Conservation (phyloP, 2,329 filamentous ascomycete genomes). For the Fusarium mexicanum region DNA sequence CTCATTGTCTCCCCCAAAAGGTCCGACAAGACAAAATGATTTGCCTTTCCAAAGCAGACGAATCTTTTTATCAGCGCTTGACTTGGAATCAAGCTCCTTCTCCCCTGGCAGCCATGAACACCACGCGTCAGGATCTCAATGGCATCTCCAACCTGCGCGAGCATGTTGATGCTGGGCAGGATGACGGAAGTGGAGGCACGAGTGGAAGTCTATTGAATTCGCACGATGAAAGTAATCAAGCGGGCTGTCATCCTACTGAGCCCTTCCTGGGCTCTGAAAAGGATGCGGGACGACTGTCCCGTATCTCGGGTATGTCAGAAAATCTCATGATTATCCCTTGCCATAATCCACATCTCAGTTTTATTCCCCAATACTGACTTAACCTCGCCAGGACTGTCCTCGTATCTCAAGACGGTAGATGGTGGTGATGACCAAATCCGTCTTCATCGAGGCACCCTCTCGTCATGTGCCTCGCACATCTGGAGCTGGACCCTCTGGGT, state of each 20-base stretch:
- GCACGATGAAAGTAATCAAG: constrained; percentile 42
- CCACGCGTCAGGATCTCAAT: constrained; percentile 65
- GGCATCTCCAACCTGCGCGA: constrained; percentile 63
- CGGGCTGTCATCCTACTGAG: constrained; percentile 29
- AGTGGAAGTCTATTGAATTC: constrained; percentile 33
- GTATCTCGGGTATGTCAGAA: constrained; percentile 38
- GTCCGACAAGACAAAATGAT: constrained; percentile 51
- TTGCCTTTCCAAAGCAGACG: constrained; percentile 64
- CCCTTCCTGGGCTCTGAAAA: constrained; percentile 19
- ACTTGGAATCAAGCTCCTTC: constrained; percentile 65
- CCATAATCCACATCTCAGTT: background rate
- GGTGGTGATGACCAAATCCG: constrained; percentile 55
- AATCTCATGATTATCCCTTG: constrained; percentile 1
- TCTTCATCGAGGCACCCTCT: constrained; percentile 45
- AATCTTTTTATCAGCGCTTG: constrained; percentile 57
- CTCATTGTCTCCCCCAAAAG: background rate
- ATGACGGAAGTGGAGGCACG: constrained; percentile 44
- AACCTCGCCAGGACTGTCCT: constrained; percentile 40
- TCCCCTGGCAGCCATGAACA: constrained; percentile 57
- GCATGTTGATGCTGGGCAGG: constrained; percentile 50
- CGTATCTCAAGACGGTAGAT: constrained; percentile 46
- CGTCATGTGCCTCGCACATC: constrained; percentile 45
- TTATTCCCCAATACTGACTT: background rate
- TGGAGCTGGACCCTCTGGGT: constrained; percentile 56
- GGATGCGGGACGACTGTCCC: constrained; percentile 47